Evolutionary conservation across 1,139 yeast species (phyloP).

Genomic region (Pichia sp.): DNA sequence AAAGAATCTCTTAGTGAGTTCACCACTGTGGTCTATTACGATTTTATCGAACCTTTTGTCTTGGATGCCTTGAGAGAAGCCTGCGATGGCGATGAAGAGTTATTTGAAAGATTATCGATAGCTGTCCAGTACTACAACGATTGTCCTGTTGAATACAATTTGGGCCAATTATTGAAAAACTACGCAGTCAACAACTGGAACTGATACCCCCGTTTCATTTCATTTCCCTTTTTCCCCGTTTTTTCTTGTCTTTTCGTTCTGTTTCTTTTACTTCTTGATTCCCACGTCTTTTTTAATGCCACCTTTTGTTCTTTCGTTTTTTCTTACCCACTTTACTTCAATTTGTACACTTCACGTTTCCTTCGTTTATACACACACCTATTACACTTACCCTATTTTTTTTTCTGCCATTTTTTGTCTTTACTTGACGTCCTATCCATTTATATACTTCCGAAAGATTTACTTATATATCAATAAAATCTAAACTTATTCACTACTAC

Average conservation of each 20-base stretch:
- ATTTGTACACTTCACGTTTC: background rate
- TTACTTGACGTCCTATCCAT: background rate
- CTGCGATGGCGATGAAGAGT: constrained; percentile 19
- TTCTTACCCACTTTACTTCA: background rate
- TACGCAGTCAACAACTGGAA: constrained; percentile 37
- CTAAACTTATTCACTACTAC: background rate
- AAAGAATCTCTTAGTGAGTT: constrained; percentile 27
- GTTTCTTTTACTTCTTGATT: background rate
- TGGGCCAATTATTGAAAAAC: constrained; percentile 46
- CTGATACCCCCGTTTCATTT: background rate
- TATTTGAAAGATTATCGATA: constrained; percentile 30
- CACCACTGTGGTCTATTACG: constrained; percentile 74
- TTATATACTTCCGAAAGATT: background rate
- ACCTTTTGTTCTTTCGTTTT: background rate
- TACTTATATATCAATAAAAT: background rate
- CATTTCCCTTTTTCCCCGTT: background rate
- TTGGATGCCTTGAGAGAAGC: constrained; percentile 48
- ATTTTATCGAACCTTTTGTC: constrained; percentile 64
- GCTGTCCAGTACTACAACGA: constrained; percentile 33
- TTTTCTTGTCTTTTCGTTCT: background rate
- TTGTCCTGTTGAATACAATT: constrained; percentile 43
- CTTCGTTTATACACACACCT: background rate
- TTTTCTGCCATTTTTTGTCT: background rate
- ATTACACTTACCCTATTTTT: background rate
- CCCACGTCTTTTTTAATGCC: background rate